These are phyloP conservation scores for Parathielavia hyrcaniae DNA, from an alignment of 495 filamentous ascomycete species.

Conservation along the genomic window DNA sequence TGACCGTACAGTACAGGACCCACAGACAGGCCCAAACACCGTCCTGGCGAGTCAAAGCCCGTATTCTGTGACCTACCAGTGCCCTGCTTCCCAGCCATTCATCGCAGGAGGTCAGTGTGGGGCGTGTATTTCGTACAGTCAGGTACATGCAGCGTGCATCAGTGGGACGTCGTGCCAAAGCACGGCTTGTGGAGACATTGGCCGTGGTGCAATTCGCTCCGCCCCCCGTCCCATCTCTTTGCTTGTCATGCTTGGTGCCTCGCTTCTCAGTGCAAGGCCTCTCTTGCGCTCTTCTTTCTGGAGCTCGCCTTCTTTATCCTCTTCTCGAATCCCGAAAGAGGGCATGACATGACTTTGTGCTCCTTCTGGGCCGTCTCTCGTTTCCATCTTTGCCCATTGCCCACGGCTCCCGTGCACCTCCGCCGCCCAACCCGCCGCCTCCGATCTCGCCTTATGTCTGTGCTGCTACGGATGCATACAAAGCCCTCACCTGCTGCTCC, in stretches of 20 bases:
- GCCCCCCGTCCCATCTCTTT: conserved; percentile 14
- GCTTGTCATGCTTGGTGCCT: conserved; percentile 17
- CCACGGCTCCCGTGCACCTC: neutral
- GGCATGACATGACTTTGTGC: conserved; percentile 10
- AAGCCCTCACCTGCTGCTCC: neutral
- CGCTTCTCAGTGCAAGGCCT: neutral
- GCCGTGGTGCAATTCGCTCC: conserved; percentile 15
- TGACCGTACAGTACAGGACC: conserved; percentile 21
- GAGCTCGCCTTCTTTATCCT: conserved; percentile 14
- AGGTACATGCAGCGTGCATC: conserved; percentile 11
- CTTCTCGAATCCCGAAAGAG: neutral
- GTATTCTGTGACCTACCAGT: too few species aligned
- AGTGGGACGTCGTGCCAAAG: conserved; percentile 5
- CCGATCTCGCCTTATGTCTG: neutral
- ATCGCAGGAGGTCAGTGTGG: neutral
- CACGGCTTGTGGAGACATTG: conserved; percentile 7
- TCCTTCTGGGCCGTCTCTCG: conserved; percentile 11
- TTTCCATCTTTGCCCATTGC: neutral
- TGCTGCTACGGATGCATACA: neutral
- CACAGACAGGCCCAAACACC: conserved; percentile 9
- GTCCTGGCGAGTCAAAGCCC: conserved; percentile 16
- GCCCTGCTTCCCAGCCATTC: conserved; percentile 9
- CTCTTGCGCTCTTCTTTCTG: neutral
- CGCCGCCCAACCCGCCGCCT: neutral
- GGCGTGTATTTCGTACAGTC: neutral